Evolutionary conservation across 2,329 filamentous ascomycete genomes (phyloP).

Genomic region (Fusarium concolor): DNA sequence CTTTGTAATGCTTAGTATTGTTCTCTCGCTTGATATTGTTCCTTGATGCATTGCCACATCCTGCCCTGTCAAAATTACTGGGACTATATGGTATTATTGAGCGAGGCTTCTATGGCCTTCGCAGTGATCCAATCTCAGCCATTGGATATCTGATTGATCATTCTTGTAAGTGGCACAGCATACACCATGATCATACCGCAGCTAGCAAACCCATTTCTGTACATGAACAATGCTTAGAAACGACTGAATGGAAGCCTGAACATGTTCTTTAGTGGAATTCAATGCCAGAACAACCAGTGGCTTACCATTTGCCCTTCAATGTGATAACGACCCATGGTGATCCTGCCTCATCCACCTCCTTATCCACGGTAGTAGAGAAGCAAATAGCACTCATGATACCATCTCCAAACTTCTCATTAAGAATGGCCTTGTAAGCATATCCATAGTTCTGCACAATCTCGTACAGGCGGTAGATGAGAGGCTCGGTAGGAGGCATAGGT

Average conservation of each 20-base stretch:
- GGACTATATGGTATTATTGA: neutral
- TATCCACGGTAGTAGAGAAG: conserved; percentile 91
- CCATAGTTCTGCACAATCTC: conserved; percentile 98
- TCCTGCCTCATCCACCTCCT: conserved; percentile 88
- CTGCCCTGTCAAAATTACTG: neutral
- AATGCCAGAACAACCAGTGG: neutral
- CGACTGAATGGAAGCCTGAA: conserved; percentile 51
- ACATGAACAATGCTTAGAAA: conserved; percentile 40
- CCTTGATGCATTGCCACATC: conserved; percentile 12
- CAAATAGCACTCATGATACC: conserved; percentile 98
- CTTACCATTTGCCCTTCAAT: conserved; percentile 84
- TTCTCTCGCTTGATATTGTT: conserved; percentile 45
- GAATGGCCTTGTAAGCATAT: conserved; percentile 92
- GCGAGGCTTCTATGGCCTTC: neutral
- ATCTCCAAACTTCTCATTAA: conserved; percentile 95
- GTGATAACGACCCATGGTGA: conserved; percentile 87
- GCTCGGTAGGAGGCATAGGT: conserved; percentile 54
- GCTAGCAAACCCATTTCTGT: neutral
- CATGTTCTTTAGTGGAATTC: conserved; percentile 3
- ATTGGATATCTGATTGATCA: neutral
- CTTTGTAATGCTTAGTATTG: conserved; percentile 49
- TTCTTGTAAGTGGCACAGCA: neutral
- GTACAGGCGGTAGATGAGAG: conserved; percentile 83
- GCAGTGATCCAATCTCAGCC: neutral
- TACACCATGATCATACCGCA: neutral